A percentile compares a stretch with the other conserved stretches of the same genome.
phyloP scores from a whole-genome alignment of 2,329 filamentous ascomycete genomes.

The Davidsoniella virescens region DNA sequence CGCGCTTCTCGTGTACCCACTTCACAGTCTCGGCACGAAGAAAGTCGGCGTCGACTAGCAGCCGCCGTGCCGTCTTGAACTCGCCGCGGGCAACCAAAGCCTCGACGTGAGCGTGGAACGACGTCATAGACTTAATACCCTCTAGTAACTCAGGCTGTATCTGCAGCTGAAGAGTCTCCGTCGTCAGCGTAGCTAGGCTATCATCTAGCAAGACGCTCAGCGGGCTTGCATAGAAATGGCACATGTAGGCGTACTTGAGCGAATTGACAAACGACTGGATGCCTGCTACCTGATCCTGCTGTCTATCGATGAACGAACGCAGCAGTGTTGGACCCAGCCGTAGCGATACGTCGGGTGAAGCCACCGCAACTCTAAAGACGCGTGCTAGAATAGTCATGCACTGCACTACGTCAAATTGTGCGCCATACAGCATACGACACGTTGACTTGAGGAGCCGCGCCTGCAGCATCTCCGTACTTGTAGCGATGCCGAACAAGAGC shows the following conservation, averaged over 20 bases:
- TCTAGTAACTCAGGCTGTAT: slow-evolving; percentile 47
- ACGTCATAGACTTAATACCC: slow-evolving; percentile 50
- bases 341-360: slow-evolving; percentile 37
- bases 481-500: slow-evolving; percentile 64
- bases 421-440: slow-evolving; percentile 49
- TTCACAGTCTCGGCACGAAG: neutral
- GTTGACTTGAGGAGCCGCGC: slow-evolving; percentile 54
- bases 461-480: slow-evolving; percentile 65
- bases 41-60: slow-evolving; percentile 1
- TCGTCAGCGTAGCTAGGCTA: slow-evolving; percentile 14
- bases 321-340: slow-evolving; percentile 49
- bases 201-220: slow-evolving; percentile 44
- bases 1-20: slow-evolving; percentile 1
- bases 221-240: slow-evolving; percentile 66
- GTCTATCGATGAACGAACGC: slow-evolving; percentile 49
- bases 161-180: slow-evolving; percentile 15
- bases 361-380: slow-evolving; percentile 50
- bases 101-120: slow-evolving; percentile 35
- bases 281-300: slow-evolving; percentile 62
- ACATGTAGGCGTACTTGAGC: slow-evolving; percentile 73
- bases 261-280: slow-evolving; percentile 56
- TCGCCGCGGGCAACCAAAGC: slow-evolving; percentile 5
- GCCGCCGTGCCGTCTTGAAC: neutral
- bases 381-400: slow-evolving; percentile 55
- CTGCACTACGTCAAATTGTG: slow-evolving; percentile 63